These are phyloP conservation scores for Psophocarpus tetragonolobus DNA, from an alignment of 306 rosid genomes.

Conservation along the genomic window DNA sequence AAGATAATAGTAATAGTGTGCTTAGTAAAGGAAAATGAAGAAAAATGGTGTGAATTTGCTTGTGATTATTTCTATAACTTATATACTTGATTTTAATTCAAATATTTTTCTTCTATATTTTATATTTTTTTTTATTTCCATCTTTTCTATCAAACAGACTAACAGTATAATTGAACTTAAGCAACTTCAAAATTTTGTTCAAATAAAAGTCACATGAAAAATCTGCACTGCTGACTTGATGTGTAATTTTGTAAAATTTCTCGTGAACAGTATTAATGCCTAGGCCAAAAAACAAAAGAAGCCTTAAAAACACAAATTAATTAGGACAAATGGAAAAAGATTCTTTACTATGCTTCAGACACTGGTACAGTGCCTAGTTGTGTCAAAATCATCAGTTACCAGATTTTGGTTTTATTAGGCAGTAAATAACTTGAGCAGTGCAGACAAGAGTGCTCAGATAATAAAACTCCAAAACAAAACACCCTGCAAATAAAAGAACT, in stretches of 20 bases:
- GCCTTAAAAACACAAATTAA: not conserved
- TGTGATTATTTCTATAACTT: too few species aligned
- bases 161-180: too few species aligned
- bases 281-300: not conserved
- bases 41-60: too few species aligned
- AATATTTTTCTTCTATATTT: too few species aligned
- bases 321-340: not conserved
- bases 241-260: not conserved
- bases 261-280: not conserved
- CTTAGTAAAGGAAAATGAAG: too few species aligned
- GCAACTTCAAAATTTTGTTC: too few species aligned
- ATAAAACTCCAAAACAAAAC: not conserved
- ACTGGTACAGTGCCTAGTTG: not conserved
- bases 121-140: too few species aligned
- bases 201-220: not conserved
- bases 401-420: conserved; percentile 25
- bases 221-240: not conserved
- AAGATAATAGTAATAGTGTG: too few species aligned
- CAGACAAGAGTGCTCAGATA: not conserved
- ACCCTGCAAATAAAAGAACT: not conserved
- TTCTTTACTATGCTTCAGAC: not conserved
- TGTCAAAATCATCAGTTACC: not conserved
- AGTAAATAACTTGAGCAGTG: not conserved
- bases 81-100: too few species aligned
- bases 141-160: too few species aligned